These are phyloP conservation scores for Cyanidium caldarium DNA, from an alignment of 23 red algal species.

Conservation along the genomic window DNA sequence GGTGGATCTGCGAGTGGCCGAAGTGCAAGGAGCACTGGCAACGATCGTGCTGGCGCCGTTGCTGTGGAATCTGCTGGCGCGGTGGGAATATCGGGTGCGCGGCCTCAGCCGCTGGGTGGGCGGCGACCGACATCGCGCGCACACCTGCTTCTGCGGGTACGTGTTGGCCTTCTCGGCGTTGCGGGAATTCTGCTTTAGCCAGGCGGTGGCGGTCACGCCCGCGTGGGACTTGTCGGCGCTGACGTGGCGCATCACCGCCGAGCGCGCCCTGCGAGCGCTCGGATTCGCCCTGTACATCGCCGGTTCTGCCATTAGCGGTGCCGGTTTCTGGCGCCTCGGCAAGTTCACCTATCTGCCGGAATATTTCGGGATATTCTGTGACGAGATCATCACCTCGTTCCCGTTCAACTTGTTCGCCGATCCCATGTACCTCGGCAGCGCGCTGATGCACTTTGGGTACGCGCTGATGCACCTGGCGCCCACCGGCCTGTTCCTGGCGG, in stretches of 20 bases:
- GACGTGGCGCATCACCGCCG: neutral
- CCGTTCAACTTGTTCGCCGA: constrained; percentile 20
- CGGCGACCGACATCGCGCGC: neutral
- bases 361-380: constrained; percentile 22
- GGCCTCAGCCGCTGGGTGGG: neutral
- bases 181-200: neutral
- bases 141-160: neutral
- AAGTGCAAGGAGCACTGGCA: neutral
- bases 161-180: neutral
- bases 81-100: neutral
- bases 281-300: neutral
- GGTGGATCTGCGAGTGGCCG: neutral
- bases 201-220: neutral
- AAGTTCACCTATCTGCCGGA: constrained; percentile 16
- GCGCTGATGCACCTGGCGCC: neutral
- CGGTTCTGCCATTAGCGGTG: neutral
- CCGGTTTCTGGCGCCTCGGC: constrained; percentile 11
- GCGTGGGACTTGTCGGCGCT: neutral
- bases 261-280: neutral
- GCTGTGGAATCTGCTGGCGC: neutral
- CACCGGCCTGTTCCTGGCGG: constrained; percentile 7
- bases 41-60: neutral
- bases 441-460: constrained; percentile 19
- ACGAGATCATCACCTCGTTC: constrained; percentile 9
- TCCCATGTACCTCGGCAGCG: constrained; percentile 22